Conservation (phyloP, 2,329 filamentous ascomycete species). For the Diaporthe caulivora region DNA sequence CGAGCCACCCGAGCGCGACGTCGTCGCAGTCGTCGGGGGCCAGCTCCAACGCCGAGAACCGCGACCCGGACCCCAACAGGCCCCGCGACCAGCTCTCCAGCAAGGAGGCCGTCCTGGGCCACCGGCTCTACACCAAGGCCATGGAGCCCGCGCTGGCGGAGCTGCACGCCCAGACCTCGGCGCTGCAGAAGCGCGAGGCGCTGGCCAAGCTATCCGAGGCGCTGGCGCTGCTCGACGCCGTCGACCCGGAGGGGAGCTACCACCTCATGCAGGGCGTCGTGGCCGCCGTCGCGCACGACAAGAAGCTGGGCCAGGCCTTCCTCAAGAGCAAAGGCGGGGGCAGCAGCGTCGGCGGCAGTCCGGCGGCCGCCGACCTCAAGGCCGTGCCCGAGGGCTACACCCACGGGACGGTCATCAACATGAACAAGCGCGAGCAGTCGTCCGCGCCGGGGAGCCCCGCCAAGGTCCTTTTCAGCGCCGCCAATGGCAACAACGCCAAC, state of each 20-base stretch:
- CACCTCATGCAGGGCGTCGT: constrained; percentile 84
- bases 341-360: constrained; percentile 35
- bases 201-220: constrained; percentile 87
- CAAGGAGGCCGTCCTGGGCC: constrained; percentile 87
- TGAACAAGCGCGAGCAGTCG: constrained; percentile 57
- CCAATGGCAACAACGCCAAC: constrained; percentile 86
- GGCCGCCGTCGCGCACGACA: constrained; percentile 77
- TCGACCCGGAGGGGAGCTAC: constrained; percentile 92
- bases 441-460: constrained; percentile 55
- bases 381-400: constrained; percentile 59
- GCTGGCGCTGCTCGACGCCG: constrained; percentile 84
- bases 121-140: constrained; percentile 83
- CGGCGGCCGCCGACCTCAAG: constrained; percentile 47
- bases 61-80: constrained; percentile 60
- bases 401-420: constrained; percentile 69
- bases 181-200: constrained; percentile 79
- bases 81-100: constrained; percentile 67
- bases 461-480: constrained; percentile 83
- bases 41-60: constrained; percentile 71
- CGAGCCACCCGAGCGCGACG: constrained; percentile 50
- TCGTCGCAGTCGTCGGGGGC: constrained; percentile 49
- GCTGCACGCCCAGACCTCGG: constrained; percentile 82
- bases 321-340: constrained; percentile 48
- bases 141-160: constrained; percentile 88
- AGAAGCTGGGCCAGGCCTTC: constrained; percentile 70